These are phyloP conservation scores for Forsythia viridissima DNA, from an alignment of 257 asterid species.

Conservation along the genomic window DNA sequence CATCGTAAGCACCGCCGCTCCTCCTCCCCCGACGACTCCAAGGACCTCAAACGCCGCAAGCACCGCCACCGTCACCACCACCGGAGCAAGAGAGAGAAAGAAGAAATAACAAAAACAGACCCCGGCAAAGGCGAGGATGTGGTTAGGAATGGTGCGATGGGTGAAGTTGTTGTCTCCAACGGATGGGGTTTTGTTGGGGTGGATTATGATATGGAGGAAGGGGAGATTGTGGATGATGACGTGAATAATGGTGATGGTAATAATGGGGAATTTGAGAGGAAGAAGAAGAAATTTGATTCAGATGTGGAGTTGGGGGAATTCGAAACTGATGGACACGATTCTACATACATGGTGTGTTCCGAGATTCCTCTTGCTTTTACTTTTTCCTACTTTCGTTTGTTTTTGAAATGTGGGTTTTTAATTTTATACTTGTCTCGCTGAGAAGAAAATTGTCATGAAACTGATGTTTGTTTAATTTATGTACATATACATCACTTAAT, in stretches of 20 bases:
- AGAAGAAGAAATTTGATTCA: constrained; percentile 37
- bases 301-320: constrained; percentile 53
- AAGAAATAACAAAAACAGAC: too few relatives aligned
- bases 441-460: too few relatives aligned
- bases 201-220: constrained; percentile 97
- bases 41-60: constrained; percentile 69
- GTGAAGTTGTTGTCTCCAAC: constrained; percentile 29
- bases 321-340: constrained; percentile 27
- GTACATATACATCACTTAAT: too few relatives aligned
- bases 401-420: too few relatives aligned
- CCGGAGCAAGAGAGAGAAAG: constrained; percentile 37
- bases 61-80: constrained; percentile 61
- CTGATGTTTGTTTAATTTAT: too few relatives aligned
- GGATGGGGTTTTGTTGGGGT: constrained; percentile 44
- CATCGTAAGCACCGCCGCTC: constrained; percentile 76
- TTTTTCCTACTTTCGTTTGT: neutral
- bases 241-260: constrained; percentile 24
- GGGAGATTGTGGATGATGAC: constrained; percentile 85
- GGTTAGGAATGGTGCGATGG: constrained; percentile 29
- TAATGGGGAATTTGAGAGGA: constrained; percentile 21
- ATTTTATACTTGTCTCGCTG: too few relatives aligned
- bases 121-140: too few relatives aligned
- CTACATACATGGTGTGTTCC: constrained; percentile 68
- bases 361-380: constrained; percentile 28
- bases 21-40: constrained; percentile 54